A percentile compares a stretch with the other conserved stretches of the same genome.
phyloP scores from a whole-genome alignment of 1,284 basidiomycete genomes.

The Puccinia novopanici region DNA sequence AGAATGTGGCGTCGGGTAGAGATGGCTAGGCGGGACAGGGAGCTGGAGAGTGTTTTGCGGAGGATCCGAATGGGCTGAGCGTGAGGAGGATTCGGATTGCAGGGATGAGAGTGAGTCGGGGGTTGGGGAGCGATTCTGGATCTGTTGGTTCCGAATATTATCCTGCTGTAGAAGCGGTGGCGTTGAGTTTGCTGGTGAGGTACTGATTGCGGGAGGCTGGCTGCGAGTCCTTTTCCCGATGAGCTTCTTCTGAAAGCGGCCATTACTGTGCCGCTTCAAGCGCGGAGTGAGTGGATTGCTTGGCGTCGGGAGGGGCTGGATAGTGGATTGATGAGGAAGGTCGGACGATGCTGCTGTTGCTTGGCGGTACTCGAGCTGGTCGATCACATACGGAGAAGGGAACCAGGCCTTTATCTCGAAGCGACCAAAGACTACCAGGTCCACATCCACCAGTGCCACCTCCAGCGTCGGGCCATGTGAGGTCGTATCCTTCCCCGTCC shows the following conservation, averaged over 20 bases:
- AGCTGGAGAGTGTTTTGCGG: not conserved
- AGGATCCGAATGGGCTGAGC: not conserved
- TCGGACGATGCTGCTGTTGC: not conserved
- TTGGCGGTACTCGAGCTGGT: constrained; percentile 51
- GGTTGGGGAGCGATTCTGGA: not conserved
- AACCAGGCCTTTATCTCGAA: constrained; percentile 60
- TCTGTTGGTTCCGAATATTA: not conserved
- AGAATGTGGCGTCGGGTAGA: constrained; percentile 5
- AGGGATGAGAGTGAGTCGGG: constrained; percentile 10
- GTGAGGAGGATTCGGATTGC: not conserved
- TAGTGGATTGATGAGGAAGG: not conserved
- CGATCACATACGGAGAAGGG: constrained; percentile 58
- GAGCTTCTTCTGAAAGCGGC: constrained; percentile 18
- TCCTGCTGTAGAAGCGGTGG: not conserved
- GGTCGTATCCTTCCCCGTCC: constrained; percentile 22
- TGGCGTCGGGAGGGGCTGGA: constrained; percentile 9
- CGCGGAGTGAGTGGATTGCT: not conserved
- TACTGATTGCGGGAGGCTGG: not conserved
- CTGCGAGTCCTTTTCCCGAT: not conserved
- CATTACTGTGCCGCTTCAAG: constrained; percentile 23
- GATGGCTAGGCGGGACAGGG: constrained; percentile 5
- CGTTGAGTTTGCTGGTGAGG: not conserved
- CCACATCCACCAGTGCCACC: constrained; percentile 31
- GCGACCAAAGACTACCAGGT: constrained; percentile 57
- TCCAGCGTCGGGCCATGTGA: constrained; percentile 25